Percentiles rank a stretch among this genome's conserved stretches.
These are phyloP conservation scores for Chernovozyma aurita DNA, from an alignment of 1,139 yeast species.

Conservation along the genomic window DNA sequence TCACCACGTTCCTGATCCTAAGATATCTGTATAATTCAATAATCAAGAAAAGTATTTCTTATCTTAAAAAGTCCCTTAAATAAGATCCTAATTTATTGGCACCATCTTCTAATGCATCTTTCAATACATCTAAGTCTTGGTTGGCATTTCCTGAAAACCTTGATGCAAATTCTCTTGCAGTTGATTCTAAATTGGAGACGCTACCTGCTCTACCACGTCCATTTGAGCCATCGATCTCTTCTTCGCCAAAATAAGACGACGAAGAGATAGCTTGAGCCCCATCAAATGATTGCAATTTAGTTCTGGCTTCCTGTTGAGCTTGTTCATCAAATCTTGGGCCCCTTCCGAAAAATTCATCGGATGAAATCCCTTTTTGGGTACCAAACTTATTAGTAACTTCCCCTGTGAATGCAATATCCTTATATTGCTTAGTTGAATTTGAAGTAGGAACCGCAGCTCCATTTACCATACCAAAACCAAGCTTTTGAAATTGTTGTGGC, in stretches of 20 bases:
- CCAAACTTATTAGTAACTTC: constrained; percentile 78
- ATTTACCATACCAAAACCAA: constrained; percentile 81
- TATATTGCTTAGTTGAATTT: constrained; percentile 29
- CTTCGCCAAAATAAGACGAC: constrained; percentile 88
- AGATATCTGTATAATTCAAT: too few species aligned
- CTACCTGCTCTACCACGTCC: constrained; percentile 21
- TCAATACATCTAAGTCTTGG: constrained; percentile 82
- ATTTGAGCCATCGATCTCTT: constrained; percentile 40
- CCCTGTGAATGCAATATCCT: constrained; percentile 61
- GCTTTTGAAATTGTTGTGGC: constrained; percentile 68
- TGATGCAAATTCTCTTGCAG: constrained; percentile 66
- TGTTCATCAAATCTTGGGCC: constrained; percentile 73
- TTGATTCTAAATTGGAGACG: constrained; percentile 44
- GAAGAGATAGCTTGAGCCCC: constrained; percentile 93
- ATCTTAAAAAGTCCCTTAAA: constrained; percentile 77
- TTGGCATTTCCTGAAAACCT: constrained; percentile 71
- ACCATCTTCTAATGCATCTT: constrained; percentile 93
- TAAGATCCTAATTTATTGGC: constrained; percentile 83
- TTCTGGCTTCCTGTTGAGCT: constrained; percentile 73
- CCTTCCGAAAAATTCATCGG: constrained; percentile 91
- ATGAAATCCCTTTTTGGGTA: constrained; percentile 86
- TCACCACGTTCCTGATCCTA: too few species aligned
- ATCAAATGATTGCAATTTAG: constrained; percentile 71
- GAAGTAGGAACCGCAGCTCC: constrained; percentile 34
- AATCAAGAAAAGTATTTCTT: too few species aligned